Base-by-base conservation (phyloP, 129 eudicot genomes). In the Centaurea solstitialis region DNA sequence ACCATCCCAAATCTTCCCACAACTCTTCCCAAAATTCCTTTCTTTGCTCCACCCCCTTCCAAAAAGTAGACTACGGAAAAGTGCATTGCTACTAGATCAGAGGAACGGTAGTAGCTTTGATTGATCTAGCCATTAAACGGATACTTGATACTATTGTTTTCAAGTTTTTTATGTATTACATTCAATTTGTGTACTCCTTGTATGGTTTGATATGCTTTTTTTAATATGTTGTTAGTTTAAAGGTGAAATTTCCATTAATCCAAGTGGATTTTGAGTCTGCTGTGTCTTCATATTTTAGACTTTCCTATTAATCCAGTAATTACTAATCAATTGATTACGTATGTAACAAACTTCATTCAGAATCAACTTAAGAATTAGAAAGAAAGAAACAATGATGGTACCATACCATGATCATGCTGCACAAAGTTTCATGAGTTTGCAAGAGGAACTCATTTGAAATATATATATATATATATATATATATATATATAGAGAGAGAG, bases 11-110 rank as follows among this genome's bases (percentile, higher is more conserved):
- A 61, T 18, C 26, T 61, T 18, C 68, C 68, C 18, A 61, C 68
- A 61, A 61, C 23, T 61, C 10, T 61, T 18, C 68, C 68, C 26
- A 61, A 61, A 61, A 61, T 61, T 61, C 68, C 68, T 61, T 61
- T 61, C 68, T 61, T 61, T 13, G 68, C 68, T 18, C 68, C 68
- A 61, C 68, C 68, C 7, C 68, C 68, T 20, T 61, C 68, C 68
- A 61, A 61, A 8, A 18, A 61, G 68, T 61, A 61, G 68, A 61
- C 21, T 50, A 15, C 17, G 62, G 59, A 9, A n/a, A 50, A 50
- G 17, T 50, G 0, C 20, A 18, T 2, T 61, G 67, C 23, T 61
- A 23, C 67, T 61, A 61, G 26, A 61, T 61, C 17, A 50, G 20
- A 50, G 61, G 41, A 13, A 50, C 4, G 61, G 13, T 15, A 50